Evolutionary conservation across 768 basidiomycete species (phyloP).

Genomic region (Peribolospora kevripleyi): DNA sequence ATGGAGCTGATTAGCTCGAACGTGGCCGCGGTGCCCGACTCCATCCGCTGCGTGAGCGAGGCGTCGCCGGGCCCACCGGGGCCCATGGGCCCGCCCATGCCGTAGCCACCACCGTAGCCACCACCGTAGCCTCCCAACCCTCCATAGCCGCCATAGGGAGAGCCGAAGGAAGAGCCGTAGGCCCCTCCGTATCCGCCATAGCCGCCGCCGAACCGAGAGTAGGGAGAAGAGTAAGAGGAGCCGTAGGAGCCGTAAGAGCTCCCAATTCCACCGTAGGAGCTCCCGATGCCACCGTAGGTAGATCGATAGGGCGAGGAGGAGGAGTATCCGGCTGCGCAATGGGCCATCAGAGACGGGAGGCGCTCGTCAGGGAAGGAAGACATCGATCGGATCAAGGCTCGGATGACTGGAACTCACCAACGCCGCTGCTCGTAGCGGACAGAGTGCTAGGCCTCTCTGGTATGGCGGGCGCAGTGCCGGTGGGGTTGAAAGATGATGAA

Average conservation of each 20-base stretch:
- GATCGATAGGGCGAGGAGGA: no score
- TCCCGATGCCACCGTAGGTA: no score
- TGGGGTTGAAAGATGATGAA: no score
- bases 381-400: neutral
- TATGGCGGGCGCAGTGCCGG: no score
- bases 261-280: no score
- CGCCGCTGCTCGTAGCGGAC: no score
- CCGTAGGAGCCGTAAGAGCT: neutral
- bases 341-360: neutral
- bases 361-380: neutral
- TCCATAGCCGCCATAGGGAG: constrained; percentile 7
- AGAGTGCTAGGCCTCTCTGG: no score
- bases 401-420: no score
- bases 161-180: constrained; percentile 4
- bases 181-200: constrained; percentile 11
- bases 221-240: constrained; percentile 25
- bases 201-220: constrained; percentile 20
- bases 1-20: constrained; percentile 82
- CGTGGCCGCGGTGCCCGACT: constrained; percentile 69
- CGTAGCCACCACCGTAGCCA: constrained; percentile 22
- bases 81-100: constrained; percentile 9
- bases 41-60: constrained; percentile 63
- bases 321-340: neutral
- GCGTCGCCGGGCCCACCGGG: constrained; percentile 22
- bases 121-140: constrained; percentile 13